These are phyloP conservation scores for Pterocarpus macrocarpus DNA, from an alignment of 306 rosid species.

Conservation along the genomic window DNA sequence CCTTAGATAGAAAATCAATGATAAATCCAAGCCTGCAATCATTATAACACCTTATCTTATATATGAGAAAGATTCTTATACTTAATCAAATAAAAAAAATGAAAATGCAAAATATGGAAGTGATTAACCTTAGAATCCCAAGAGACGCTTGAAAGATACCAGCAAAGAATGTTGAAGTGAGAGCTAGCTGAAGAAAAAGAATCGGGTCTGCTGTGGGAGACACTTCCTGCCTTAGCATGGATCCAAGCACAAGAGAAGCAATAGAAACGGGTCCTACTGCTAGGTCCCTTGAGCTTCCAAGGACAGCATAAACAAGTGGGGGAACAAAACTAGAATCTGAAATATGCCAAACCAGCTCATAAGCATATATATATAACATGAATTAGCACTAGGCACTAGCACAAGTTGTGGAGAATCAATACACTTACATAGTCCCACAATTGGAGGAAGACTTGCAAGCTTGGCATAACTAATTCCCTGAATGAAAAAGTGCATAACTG, in stretches of 20 bases:
- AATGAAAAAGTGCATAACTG: conserved; percentile 1
- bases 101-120: neutral
- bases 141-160: conserved; percentile 91
- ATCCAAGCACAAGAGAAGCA: conserved; percentile 90
- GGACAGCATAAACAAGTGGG: conserved; percentile 87
- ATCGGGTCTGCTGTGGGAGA: conserved; percentile 75
- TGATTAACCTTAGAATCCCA: conserved; percentile 79
- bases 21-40: conserved; percentile 87
- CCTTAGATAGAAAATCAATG: conserved; percentile 92
- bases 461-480: conserved; percentile 98
- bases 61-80: neutral
- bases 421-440: conserved; percentile 93
- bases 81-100: neutral
- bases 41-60: neutral
- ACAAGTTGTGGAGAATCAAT: neutral
- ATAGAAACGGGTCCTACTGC: conserved; percentile 99
- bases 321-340: conserved; percentile 99
- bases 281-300: conserved; percentile 95
- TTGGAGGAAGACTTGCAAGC: conserved; percentile 92
- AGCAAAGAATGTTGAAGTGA: conserved; percentile 87
- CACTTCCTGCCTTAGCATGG: conserved; percentile 84
- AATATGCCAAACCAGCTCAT: conserved; percentile 25
- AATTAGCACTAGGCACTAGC: neutral
- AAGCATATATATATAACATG: too few relatives aligned
- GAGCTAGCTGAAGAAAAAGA: conserved; percentile 83